Base-by-base conservation (phyloP, 2,329 filamentous ascomycete species). In the Ascocoryne sarcoides region DNA sequence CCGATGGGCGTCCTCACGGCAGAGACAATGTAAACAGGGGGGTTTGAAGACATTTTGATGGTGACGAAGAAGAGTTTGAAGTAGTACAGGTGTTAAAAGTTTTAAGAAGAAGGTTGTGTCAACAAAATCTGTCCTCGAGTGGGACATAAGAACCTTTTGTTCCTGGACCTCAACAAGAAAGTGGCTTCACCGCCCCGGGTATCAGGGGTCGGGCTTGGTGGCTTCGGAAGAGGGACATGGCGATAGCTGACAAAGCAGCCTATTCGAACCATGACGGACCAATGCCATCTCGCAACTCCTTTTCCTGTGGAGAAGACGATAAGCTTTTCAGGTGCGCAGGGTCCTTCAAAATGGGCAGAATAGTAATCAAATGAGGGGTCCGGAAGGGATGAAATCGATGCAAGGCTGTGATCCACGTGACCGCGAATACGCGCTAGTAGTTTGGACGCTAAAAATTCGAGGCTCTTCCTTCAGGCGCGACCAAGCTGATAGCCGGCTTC, bases 21-120 rank as follows among this genome's bases (percentile, higher is more conserved):
- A 44, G 92, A 92, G 60, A 95, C 88, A 60, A 98, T 95, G 70
- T 98, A 98, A 52, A 98, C 90, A 44, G 88, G 75, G 52, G 87
- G 83, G 50, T 89, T 76, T 54, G 76, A 77, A 61, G 86, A 74
- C 85, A 93, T 93, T 45, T 56, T 76, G 66, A 40, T 31, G 16
- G 30, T 12, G 38, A 21, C 18, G 30, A 44, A 14, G 17, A 19
- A 15, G 12, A 17, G 12, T 5, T 32, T 16, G 5, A 26, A 26
- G n/a, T n/a, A n/a, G n/a, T n/a, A n/a, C n/a, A n/a, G n/a, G n/a
- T n/a, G n/a, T n/a, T n/a, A n/a, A n/a, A n/a, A n/a, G n/a, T n/a
- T n/a, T n/a, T n/a, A n/a, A n/a, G n/a, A n/a, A n/a, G n/a, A n/a
- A n/a, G n/a, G n/a, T n/a, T n/a, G n/a, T n/a, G n/a, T n/a, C n/a